Evolutionary conservation across 2,329 filamentous ascomycete species (phyloP).

Genomic region (Paecilomyces variotii): DNA sequence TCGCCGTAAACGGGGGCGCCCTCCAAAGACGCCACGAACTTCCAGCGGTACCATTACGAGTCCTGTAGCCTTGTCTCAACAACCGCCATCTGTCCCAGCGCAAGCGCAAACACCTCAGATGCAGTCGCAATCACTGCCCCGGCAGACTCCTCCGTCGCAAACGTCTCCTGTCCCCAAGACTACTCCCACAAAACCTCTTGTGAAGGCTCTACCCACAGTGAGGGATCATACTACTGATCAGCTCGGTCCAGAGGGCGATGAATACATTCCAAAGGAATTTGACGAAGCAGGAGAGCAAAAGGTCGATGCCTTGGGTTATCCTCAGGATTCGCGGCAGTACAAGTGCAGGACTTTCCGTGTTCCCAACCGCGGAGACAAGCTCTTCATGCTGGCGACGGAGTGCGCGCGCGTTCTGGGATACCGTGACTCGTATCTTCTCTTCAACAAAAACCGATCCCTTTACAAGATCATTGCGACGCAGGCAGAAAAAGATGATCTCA

Average conservation of each 20-base stretch:
- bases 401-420: conserved; percentile 91
- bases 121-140: conserved; percentile 29
- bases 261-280: conserved; percentile 88
- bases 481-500: conserved; percentile 91
- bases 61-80: conserved; percentile 17
- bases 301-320: conserved; percentile 73
- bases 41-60: conserved; percentile 18
- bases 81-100: conserved; percentile 20
- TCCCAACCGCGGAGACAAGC: conserved; percentile 79
- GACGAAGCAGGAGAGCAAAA: conserved; percentile 94
- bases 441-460: conserved; percentile 96
- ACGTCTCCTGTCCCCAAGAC: conserved; percentile 61
- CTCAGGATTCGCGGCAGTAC: conserved; percentile 77
- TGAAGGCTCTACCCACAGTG: conserved; percentile 93
- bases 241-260: conserved; percentile 77
- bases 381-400: conserved; percentile 98
- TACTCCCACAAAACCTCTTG: conserved; percentile 68
- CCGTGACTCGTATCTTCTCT: conserved; percentile 92
- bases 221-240: conserved; percentile 97
- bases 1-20: conserved; percentile 43
- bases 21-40: conserved; percentile 40
- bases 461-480: conserved; percentile 98
- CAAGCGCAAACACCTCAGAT: conserved; percentile 33
- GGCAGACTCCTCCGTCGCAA: conserved; percentile 47
- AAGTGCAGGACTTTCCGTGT: conserved; percentile 90